These are phyloP conservation scores for Magnusiomyces suaveolens DNA, from an alignment of 1,139 yeast species.

Conservation along the genomic window DNA sequence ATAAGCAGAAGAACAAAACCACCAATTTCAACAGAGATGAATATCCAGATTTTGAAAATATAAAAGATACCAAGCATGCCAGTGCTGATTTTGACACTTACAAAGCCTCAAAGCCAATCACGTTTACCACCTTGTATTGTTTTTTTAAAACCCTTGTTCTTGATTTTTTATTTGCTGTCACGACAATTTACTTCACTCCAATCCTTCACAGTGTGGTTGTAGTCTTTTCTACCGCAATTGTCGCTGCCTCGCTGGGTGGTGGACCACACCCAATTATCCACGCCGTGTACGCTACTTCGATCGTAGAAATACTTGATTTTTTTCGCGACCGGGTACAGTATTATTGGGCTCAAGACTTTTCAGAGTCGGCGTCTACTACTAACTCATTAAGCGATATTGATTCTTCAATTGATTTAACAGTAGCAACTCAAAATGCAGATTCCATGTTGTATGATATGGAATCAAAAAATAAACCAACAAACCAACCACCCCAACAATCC, in stretches of 20 bases:
- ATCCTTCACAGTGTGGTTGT: conserved; percentile 21
- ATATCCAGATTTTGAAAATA: conserved; percentile 1
- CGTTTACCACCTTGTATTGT: neutral
- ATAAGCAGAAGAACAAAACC: neutral
- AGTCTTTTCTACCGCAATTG: conserved; percentile 31
- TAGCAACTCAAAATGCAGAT: neutral
- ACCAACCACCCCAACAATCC: neutral
- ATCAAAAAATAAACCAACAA: neutral
- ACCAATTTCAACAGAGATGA: neutral
- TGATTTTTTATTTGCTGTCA: conserved; percentile 20
- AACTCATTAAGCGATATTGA: neutral
- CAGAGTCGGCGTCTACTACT: neutral
- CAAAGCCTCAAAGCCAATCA: conserved; percentile 7
- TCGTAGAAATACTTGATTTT: conserved; percentile 23
- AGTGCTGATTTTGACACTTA: neutral
- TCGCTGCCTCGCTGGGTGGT: conserved; percentile 31
- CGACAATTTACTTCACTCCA: conserved; percentile 23
- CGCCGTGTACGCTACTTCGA: conserved; percentile 29
- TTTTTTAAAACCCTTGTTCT: conserved; percentile 17
- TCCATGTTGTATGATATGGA: neutral
- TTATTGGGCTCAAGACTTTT: neutral
- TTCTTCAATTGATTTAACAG: neutral
- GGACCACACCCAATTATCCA: conserved; percentile 26
- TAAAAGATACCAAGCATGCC: neutral
- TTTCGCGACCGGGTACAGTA: conserved; percentile 16